phyloP scores from a whole-genome alignment of 192 early-diverging fungal species.

The Phlyctochytrium planicorne region DNA sequence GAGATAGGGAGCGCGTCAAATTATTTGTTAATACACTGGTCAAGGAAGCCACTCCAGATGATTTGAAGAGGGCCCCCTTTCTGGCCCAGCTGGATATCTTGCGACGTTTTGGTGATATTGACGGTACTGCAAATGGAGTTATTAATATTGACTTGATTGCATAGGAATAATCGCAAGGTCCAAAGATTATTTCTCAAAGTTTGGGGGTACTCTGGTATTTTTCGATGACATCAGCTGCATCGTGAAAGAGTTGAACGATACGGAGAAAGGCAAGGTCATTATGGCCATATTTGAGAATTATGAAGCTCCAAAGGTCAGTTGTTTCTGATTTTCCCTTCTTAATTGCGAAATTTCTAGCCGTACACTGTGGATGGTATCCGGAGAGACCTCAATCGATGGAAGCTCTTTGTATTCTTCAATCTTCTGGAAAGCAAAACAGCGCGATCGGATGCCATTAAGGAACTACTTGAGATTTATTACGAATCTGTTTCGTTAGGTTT shows the following conservation, averaged over 20 bases:
- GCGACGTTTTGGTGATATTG: slow-evolving; percentile 12
- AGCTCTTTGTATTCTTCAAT: too few species aligned
- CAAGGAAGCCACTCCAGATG: too few species aligned
- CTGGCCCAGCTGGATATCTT: slow-evolving; percentile 68
- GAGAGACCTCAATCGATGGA: too few species aligned
- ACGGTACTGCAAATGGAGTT: not conserved
- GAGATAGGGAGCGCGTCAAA: too few species aligned
- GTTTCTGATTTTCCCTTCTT: too few species aligned
- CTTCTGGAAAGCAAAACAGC: too few species aligned
- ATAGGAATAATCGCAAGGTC: not conserved
- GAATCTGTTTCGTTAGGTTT: not conserved
- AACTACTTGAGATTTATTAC: not conserved
- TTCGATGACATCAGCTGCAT: not conserved
- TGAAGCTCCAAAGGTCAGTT: too few species aligned
- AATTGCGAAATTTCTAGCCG: too few species aligned
- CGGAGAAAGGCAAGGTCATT: not conserved
- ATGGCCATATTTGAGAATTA: not conserved
- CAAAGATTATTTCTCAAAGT: not conserved
- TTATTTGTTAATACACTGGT: too few species aligned
- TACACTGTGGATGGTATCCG: too few species aligned
- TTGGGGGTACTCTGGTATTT: not conserved
- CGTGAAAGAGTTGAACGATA: not conserved
- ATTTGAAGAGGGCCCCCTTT: slow-evolving; percentile 67
- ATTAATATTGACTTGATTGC: too few species aligned
- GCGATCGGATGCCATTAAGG: not conserved